Conservation (phyloP, 768 basidiomycete genomes). For the Crassisporium funariophilum region DNA sequence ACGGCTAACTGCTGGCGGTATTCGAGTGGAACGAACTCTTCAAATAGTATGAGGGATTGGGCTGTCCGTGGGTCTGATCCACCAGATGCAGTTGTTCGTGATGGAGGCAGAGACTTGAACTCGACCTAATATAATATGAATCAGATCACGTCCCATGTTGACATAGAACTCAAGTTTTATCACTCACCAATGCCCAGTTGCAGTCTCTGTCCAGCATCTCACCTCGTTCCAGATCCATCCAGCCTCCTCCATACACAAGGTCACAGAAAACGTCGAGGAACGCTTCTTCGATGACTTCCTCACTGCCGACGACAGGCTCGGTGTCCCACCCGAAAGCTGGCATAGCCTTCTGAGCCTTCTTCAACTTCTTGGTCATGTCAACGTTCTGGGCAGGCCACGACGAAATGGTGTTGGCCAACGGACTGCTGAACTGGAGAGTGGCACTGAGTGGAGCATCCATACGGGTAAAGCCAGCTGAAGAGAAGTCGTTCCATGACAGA, state of each 20-base stretch:
- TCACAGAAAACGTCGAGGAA: slow-evolving; percentile 90
- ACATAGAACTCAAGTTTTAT: no score
- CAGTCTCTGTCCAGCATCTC: slow-evolving; percentile 84
- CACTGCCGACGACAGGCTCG: slow-evolving; percentile 72
- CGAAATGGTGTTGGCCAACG: slow-evolving; percentile 50
- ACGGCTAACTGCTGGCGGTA: slow-evolving; percentile 77
- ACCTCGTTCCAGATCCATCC: slow-evolving; percentile 74
- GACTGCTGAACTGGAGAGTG: slow-evolving; percentile 78
- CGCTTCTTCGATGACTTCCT: slow-evolving; percentile 86
- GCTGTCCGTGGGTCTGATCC: slow-evolving; percentile 70
- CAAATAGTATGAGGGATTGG: slow-evolving; percentile 77
- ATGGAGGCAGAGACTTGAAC: slow-evolving; percentile 74
- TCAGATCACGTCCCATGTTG: slow-evolving; percentile 4
- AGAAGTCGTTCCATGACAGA: slow-evolving; percentile 91
- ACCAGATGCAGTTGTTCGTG: slow-evolving; percentile 35
- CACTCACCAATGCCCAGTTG: slow-evolving; percentile 89
- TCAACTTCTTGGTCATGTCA: slow-evolving; percentile 75
- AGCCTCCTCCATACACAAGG: slow-evolving; percentile 79
- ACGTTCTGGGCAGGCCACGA: slow-evolving; percentile 76
- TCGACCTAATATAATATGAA: slow-evolving; percentile 59
- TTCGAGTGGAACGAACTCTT: slow-evolving; percentile 92
- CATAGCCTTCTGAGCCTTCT: slow-evolving; percentile 79
- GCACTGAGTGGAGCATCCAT: slow-evolving; percentile 74
- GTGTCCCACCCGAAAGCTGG: slow-evolving; percentile 95
- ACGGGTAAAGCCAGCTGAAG: slow-evolving; percentile 78